Conservation (phyloP, 208 protist species). For the Trypanosoma lewisi region DNA sequence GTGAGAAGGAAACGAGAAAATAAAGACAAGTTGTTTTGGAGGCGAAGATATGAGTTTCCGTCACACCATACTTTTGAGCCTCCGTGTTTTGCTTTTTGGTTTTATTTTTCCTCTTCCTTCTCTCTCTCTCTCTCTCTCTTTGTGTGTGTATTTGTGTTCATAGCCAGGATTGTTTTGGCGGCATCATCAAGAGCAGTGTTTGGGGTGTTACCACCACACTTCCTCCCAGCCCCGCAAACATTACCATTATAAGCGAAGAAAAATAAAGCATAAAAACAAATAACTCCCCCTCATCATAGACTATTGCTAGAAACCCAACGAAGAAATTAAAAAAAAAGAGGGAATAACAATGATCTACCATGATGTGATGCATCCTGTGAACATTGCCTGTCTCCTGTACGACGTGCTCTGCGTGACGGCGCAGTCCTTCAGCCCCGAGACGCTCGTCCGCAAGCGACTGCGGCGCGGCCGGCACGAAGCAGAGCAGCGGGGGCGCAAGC, state of each 20-base stretch:
- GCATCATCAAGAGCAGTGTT: too few species aligned
- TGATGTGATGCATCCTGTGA: constrained; percentile 57
- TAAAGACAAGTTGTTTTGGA: not conserved
- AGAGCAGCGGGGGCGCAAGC: not conserved
- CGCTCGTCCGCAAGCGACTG: constrained; percentile 42
- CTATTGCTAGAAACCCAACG: too few species aligned
- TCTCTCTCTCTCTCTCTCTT: not conserved
- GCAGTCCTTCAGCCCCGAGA: constrained; percentile 54
- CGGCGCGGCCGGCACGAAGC: not conserved
- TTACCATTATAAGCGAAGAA: too few species aligned
- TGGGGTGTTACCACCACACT: not conserved
- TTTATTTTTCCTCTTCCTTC: not conserved
- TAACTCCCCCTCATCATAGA: too few species aligned
- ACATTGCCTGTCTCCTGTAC: constrained; percentile 34
- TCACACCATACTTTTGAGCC: too few species aligned
- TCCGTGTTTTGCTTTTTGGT: not conserved
- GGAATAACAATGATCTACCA: constrained; percentile 20
- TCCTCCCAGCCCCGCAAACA: not conserved
- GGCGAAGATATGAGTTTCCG: not conserved
- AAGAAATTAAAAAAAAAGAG: not conserved
- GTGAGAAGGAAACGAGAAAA: not conserved
- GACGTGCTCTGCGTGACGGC: constrained; percentile 42
- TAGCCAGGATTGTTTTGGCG: too few species aligned
- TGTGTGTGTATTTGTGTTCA: not conserved
- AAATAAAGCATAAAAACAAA: too few species aligned